Base-by-base conservation (phyloP, 495 filamentous ascomycete species). In the Neurospora africana region DNA sequence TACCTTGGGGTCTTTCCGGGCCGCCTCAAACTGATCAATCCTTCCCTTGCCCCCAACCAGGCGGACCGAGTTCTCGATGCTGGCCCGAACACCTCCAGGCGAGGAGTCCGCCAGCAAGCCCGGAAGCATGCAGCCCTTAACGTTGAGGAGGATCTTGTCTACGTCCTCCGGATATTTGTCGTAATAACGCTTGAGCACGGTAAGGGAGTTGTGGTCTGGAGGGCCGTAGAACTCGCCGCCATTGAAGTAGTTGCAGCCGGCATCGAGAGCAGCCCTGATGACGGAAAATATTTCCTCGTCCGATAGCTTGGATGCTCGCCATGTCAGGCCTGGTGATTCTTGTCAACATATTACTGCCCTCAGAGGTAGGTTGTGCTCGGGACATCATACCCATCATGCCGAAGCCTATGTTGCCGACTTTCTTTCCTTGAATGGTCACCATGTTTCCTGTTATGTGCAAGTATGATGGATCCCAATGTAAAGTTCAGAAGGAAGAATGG, bases 141-240 rank as follows among this genome's bases (percentile, higher is more conserved):
- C 84, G 75, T 81, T 85, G 21, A 93, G 79, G 7, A 91, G 81
- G 19, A 92, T 84, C 79, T 90, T 91, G 39, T 86, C 84, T 5
- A 86, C 86, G 78, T 93, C 90, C 72, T 87, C 88, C 10, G 91
- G 91, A 78, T 92, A 89, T 74, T 86, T 82, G 36, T 81, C 86
- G 78, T 91, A 91, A 82, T 92, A 93, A 61, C 82, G 81, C 44
- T 89, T 85, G 69, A 92, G 82, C 5, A 93, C 83, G 69, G 86
- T 83, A 5, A 92, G 83, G 15, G 85, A 88, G 84, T 95, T 93
- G 83, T 84, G 83, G 33, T 90, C 86, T 2, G 87, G 86, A 0
- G 89, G 84, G 65, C 93, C 93, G 80, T 97, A 97, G 76, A 96
- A 86, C 76, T 94, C 90, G 75, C 90, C 92, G 68, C 85, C 92